Base-by-base conservation (phyloP, 345 rosid genomes). In the Salix exigua region DNA sequence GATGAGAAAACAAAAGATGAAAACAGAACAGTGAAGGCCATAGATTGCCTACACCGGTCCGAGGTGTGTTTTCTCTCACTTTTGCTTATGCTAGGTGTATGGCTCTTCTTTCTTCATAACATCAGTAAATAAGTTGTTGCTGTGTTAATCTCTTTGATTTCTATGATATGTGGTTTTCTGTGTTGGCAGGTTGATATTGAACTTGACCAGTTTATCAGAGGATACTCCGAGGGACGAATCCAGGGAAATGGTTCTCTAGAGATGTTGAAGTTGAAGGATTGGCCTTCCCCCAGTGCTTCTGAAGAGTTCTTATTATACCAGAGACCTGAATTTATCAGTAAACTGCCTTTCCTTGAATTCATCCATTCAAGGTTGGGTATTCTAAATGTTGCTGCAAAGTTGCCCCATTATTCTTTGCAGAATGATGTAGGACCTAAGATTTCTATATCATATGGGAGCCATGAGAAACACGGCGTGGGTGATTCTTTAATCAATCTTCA, bases 331-430 rank as follows among this genome's bases (percentile, higher is more conserved):
- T 94, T 91, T 80, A 87, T 96, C 74, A 88, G 87, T 85, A 88
- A 88, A 86, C 83, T 96, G 83, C 99, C 98, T n/a, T 81, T 94
- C 63, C 95, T 91, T n/a, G 97, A 94, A 87, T 94, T 87, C 86
- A 91, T 91, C 46, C 97, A 96, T 83, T 90, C 99, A 51, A 89
- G 90, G 71, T 83, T 91, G 91, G 99, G 99, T 79, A 88, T 96
- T 81, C 87, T 96, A 79, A 96, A 96, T 80, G 94, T 94, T 71
- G 97, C 98, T 16, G 98, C 97, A 75, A 94, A 94, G 83, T 81
- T 94, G 86, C 99, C 99, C 74, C 93, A 94, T 85, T 94, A 91
- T 86, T 91, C 97, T 66, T 83, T 94, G 85, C 98, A 96, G 83
- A 94, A 89, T 78, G 99, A 96, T 84, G 88, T 86, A 16, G 99